Evolutionary conservation across 163 green algal genomes (phyloP), one percentile per base, ranked within the genome.

Genomic region (Chloromonas sp.): DNA sequence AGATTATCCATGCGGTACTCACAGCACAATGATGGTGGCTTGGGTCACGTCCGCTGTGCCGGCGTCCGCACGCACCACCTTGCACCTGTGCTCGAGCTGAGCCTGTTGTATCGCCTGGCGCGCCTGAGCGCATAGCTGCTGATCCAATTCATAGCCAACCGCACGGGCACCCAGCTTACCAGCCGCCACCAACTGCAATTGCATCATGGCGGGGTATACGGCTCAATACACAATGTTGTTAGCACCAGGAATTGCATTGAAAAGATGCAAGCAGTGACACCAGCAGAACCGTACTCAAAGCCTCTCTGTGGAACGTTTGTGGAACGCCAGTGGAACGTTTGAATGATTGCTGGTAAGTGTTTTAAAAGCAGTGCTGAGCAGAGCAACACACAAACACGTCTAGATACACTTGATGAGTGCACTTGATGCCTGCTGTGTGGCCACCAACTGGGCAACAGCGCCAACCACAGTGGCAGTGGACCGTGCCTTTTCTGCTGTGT

Each of bases 11-110:
- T 81, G 36, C 3, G 78, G 78, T n/a, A 81, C 83, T 89, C 36
- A 89, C 86, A 89, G 84, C n/a, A 84, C 84, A 60, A 89, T 89
- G 36, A 89, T 85, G 66, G 83, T 87, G 15, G 86, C 86, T 36
- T 82, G 62, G 60, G 59, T 70, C 0, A 87, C 86, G 66, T 89
- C 84, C 1, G 86, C 86, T 0, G 57, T 58, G n/a, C 82, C 81
- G 0, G 86, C 86, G 79, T 89, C 86, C 60, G 74, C 86, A 57
- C 62, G 66, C 13, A 87, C 66, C 71, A 89, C 83, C 57, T 60
- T 60, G n/a, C 86, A 82, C 36, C 36, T 36, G 36, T 36, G 36
- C 36, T 36, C 36, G 36, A 36, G 36, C 36, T 36, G 36, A 36
- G 70, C 59, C 66, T 2, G 62, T 62, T 62, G 1, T 11, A 84